A percentile compares a stretch with the other conserved stretches of the same genome.
phyloP scores from a whole-genome alignment of 2,329 filamentous ascomycete species.

The Fusarium domesticum region DNA sequence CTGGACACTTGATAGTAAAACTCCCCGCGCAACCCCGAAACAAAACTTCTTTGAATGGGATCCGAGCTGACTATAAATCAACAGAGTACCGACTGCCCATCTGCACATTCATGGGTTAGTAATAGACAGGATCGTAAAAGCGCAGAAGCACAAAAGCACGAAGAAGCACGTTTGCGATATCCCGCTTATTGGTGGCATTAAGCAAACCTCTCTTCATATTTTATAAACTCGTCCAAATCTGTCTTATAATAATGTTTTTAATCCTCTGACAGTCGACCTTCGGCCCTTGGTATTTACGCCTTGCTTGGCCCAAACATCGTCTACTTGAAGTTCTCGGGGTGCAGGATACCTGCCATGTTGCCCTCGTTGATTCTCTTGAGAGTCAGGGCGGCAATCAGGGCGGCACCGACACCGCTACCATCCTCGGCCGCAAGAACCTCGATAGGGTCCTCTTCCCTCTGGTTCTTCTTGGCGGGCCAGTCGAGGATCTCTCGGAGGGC shows the following conservation, averaged over 20 bases:
- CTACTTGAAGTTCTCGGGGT: conserved; percentile 59
- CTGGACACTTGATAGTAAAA: conserved; percentile 76
- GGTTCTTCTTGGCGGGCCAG: conserved; percentile 69
- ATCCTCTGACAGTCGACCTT: background rate
- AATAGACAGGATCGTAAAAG: conserved; percentile 4
- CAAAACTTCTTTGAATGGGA: background rate
- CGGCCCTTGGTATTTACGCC: conserved; percentile 11
- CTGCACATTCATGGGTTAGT: conserved; percentile 68
- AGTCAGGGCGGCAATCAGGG: conserved; percentile 78
- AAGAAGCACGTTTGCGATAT: too few species aligned
- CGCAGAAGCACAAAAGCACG: too few species aligned
- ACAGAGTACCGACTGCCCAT: conserved; percentile 69
- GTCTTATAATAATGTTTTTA: conserved; percentile 24
- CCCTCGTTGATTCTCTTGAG: conserved; percentile 62
- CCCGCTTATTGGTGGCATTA: conserved; percentile 1
- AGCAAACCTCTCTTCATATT: conserved; percentile 14
- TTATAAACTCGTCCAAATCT: conserved; percentile 18
- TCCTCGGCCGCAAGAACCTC: conserved; percentile 90
- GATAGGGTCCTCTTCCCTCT: conserved; percentile 79
- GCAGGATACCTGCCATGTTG: conserved; percentile 61
- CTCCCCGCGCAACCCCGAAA: too few species aligned
- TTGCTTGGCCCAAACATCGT: background rate
- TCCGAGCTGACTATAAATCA: conserved; percentile 26
- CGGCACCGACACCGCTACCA: conserved; percentile 94
- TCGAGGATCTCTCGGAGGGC: conserved; percentile 94